These are phyloP conservation scores for Arachis hypogaea DNA, from an alignment of 306 rosid genomes.

Conservation along the genomic window DNA sequence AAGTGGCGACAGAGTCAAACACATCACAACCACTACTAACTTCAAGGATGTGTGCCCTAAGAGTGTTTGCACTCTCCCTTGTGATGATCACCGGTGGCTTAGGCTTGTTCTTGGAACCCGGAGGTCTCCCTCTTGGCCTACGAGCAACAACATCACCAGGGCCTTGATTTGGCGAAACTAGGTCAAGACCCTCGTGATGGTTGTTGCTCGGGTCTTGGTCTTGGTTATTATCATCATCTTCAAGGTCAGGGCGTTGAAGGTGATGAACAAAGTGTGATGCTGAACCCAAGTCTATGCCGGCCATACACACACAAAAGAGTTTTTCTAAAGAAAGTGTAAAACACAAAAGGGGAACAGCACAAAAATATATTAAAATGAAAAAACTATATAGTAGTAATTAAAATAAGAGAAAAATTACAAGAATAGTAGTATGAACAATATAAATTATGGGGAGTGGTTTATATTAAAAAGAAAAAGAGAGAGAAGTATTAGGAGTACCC, in stretches of 20 bases:
- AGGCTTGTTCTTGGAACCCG: conserved; percentile 81
- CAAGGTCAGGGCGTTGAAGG: conserved; percentile 74
- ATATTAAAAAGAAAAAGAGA: conserved; percentile 28
- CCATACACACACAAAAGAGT: conserved; percentile 62
- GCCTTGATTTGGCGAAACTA: conserved; percentile 53
- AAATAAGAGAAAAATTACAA: conserved; percentile 37
- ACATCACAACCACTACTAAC: conserved; percentile 80
- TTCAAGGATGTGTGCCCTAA: conserved; percentile 90
- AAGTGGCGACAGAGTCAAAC: conserved; percentile 78
- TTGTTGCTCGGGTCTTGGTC: conserved; percentile 46
- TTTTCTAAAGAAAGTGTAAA: conserved; percentile 51
- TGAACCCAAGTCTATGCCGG: conserved; percentile 96
- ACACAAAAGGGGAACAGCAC: conserved; percentile 44
- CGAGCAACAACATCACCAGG: conserved; percentile 59
- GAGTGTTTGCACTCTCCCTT: conserved; percentile 84
- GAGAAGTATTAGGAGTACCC: conserved; percentile 41
- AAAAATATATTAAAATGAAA: conserved; percentile 13
- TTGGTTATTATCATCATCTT: conserved; percentile 49
- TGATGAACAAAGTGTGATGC: conserved; percentile 88
- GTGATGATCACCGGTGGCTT: conserved; percentile 88
- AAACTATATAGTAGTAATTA: conserved; percentile 34
- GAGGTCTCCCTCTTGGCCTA: conserved; percentile 78
- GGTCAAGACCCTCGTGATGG: conserved; percentile 51
- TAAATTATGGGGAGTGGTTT: conserved; percentile 33
- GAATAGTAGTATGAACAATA: conserved; percentile 40